phyloP scores from a whole-genome alignment of 345 rosid species.

The Sisymbrium altissimum region DNA sequence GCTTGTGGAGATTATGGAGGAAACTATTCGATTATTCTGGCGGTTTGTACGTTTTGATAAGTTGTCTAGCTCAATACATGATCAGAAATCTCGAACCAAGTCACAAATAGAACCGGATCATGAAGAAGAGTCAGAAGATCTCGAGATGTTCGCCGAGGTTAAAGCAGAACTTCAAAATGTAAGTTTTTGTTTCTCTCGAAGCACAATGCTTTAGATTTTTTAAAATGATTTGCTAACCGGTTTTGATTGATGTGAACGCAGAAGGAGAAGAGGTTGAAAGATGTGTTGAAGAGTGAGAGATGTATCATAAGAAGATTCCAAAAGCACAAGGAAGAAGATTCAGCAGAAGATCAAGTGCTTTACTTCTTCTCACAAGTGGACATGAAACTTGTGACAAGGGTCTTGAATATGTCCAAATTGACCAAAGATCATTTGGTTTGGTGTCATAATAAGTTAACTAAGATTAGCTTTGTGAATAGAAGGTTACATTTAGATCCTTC shows the following conservation, averaged over 20 bases:
- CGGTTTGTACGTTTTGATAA: conserved; percentile 75
- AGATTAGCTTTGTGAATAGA: conserved; percentile 57
- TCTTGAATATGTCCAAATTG: conserved; percentile 72
- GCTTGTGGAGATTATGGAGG: conserved; percentile 85
- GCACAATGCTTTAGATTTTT: background rate
- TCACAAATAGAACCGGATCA: conserved; percentile 63
- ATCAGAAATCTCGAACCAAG: conserved; percentile 43
- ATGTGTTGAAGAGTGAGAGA: conserved; percentile 50
- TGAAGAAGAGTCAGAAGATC: conserved; percentile 49
- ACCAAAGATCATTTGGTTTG: conserved; percentile 72
- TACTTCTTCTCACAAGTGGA: conserved; percentile 90
- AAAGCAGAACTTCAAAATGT: conserved; percentile 66
- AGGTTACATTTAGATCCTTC: conserved; percentile 77
- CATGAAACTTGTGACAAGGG: conserved; percentile 81
- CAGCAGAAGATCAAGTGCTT: conserved; percentile 52
- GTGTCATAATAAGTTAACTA: conserved; percentile 66
- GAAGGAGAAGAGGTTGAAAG: conserved; percentile 75
- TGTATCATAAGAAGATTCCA: conserved; percentile 54
- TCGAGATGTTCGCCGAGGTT: conserved; percentile 42
- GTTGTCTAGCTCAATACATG: conserved; percentile 33
- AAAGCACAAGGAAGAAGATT: conserved; percentile 45
- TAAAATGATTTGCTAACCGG: background rate
- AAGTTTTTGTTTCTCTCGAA: background rate
- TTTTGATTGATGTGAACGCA: conserved; percentile 28
- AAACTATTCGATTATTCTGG: conserved; percentile 90